phyloP scores from a whole-genome alignment of 2,329 filamentous ascomycete species.

The Monosporascus sp. region DNA sequence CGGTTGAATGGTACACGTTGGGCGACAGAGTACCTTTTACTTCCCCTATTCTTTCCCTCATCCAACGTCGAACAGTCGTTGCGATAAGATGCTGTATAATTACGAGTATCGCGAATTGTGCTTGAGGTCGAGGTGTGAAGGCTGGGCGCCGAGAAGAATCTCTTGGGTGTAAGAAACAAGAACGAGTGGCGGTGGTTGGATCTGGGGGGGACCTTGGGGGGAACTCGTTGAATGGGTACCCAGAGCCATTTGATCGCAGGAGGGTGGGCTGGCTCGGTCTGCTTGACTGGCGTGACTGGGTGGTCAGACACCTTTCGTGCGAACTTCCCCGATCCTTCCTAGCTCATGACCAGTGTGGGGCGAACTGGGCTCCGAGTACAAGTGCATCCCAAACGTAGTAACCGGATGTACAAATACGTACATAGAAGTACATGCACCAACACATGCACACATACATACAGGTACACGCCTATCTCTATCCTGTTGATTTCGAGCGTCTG shows the following conservation, averaged over 20 bases:
- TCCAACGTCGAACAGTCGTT: constrained; percentile 2
- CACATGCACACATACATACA: too few relatives aligned
- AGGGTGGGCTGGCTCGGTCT: too few relatives aligned
- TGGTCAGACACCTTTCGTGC: neutral
- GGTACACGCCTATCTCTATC: too few relatives aligned
- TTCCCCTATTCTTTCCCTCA: neutral
- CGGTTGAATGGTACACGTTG: too few relatives aligned
- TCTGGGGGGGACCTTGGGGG: neutral
- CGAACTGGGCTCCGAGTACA: neutral
- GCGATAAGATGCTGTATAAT: constrained; percentile 1
- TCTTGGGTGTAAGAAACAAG: constrained; percentile 19
- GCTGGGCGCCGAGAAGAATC: constrained; percentile 35
- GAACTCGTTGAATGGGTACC: constrained; percentile 2
- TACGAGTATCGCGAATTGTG: constrained; percentile 8
- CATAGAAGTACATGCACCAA: neutral
- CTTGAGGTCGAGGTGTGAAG: constrained; percentile 22
- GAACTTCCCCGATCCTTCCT: neutral
- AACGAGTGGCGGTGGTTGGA: constrained; percentile 4
- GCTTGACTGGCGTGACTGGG: neutral
- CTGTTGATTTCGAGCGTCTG: too few relatives aligned
- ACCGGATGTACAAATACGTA: neutral
- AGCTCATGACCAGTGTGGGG: neutral
- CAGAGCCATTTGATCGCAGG: neutral
- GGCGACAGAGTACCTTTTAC: neutral
- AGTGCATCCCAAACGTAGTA: neutral